Base-by-base conservation (phyloP, 805 yeast genomes). In the Yamadazyma insecticola region DNA sequence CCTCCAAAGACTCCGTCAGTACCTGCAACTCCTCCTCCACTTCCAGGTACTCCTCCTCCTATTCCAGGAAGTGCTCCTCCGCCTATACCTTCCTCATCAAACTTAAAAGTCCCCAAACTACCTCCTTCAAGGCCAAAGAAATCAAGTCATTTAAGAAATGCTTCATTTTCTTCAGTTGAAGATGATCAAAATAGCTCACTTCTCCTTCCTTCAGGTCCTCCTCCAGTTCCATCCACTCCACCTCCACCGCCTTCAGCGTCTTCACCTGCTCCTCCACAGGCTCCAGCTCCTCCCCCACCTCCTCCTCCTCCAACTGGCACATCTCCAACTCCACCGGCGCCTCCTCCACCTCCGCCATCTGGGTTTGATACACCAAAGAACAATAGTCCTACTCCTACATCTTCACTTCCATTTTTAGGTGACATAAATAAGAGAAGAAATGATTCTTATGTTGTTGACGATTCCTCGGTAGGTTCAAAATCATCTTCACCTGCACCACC, bases 381-480 rank as follows among this genome's bases (percentile, higher is more conserved):
- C 10, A 18, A 23, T 6, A 13, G 28, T 29, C 48, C 28, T 13
- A 30, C 36, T 37, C 26, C 41, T 45, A 22, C 44, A 7, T 37
- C 54, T 4, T 70, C 64, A 0, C 48, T 76, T 15, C 82, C 84
- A 5, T 76, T 77, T 43, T 59, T 76, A 29, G 76, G 76, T 1
- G 74, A 76, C 36, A 76, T 77, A 29, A 74, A 75, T 38, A 65
- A 70, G 23, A 73, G 70, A 47, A 60, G 81, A 50, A 64, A 70
- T 39, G 77, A 76, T 13, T 37, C 67, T 1, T 48, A 60, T 47
- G 78, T 73, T 10, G 61, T 76, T n/a, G 76, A 67, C 32, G 38
- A 32, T n/a, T 14, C 35, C 2, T 30, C 44, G 11, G 48, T 21
- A 19, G 38, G 37, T 22, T 50, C 33, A 17, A 23, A 36, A 9